phyloP scores from a whole-genome alignment of 257 asterid species.

The Solanum tacnaense region DNA sequence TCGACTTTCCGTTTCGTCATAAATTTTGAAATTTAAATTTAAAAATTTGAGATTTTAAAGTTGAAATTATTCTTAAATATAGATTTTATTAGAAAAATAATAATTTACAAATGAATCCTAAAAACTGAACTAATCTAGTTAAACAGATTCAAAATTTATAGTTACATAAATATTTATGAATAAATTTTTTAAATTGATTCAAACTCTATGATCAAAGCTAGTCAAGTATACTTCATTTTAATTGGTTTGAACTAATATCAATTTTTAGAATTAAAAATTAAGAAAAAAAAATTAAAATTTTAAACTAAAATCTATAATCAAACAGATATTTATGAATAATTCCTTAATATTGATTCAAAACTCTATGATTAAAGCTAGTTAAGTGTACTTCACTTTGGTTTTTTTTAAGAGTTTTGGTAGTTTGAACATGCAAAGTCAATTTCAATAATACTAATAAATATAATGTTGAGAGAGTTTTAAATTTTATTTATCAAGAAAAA shows the following conservation, averaged over 20 bases:
- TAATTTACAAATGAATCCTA: too few species aligned
- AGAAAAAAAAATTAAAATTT: too few species aligned
- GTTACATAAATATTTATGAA: too few species aligned
- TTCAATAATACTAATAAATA: background rate
- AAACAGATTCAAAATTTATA: too few species aligned
- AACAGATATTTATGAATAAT: background rate
- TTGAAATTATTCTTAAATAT: too few species aligned
- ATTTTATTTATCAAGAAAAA: too few species aligned
- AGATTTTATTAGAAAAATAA: too few species aligned
- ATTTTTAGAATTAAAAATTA: too few species aligned
- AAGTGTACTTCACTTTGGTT: background rate
- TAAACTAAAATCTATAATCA: background rate
- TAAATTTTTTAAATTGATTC: too few species aligned
- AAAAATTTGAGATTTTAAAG: background rate
- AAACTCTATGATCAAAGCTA: too few species aligned
- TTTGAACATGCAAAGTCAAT: background rate
- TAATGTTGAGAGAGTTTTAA: background rate
- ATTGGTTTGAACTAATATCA: background rate
- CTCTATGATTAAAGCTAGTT: background rate
- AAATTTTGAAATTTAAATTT: background rate
- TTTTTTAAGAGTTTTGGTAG: background rate
- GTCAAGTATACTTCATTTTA: background rate
- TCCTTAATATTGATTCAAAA: background rate
- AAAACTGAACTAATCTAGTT: background rate
- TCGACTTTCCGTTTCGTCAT: too few species aligned